Conservation (phyloP, 495 filamentous ascomycete species). For the Penicillium lividum region DNA sequence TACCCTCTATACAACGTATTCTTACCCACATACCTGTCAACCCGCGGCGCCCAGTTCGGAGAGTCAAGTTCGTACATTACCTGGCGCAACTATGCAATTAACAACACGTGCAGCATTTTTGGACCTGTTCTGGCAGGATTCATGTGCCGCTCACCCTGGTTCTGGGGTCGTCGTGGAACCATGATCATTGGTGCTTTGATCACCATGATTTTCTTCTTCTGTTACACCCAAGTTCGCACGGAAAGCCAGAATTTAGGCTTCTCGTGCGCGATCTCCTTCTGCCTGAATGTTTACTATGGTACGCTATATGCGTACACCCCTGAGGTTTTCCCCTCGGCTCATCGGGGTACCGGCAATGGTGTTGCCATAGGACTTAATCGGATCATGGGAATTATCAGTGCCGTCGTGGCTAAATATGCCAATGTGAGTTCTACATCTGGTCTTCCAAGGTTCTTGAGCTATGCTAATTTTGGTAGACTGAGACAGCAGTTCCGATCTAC, state of each 20-base stretch:
- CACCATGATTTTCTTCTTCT: slow-evolving; percentile 69
- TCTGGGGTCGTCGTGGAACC: slow-evolving; percentile 62
- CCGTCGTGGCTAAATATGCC: slow-evolving; percentile 61
- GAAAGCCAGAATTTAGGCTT: slow-evolving; percentile 63
- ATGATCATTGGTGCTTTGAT: slow-evolving; percentile 65
- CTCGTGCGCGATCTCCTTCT: slow-evolving; percentile 66
- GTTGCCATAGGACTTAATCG: slow-evolving; percentile 68
- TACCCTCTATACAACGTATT: slow-evolving; percentile 74
- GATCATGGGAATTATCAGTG: slow-evolving; percentile 71
- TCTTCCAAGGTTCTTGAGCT: not conserved
- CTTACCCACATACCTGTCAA: slow-evolving; percentile 52
- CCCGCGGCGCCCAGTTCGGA: slow-evolving; percentile 48
- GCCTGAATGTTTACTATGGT: slow-evolving; percentile 72
- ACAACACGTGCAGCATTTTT: slow-evolving; percentile 63
- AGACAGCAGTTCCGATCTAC: slow-evolving; percentile 64
- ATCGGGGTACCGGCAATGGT: slow-evolving; percentile 70
- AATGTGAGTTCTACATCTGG: slow-evolving; percentile 33
- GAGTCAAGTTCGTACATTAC: slow-evolving; percentile 50
- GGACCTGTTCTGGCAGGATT: slow-evolving; percentile 65
- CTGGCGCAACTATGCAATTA: slow-evolving; percentile 73
- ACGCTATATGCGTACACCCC: slow-evolving; percentile 65
- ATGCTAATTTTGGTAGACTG: slow-evolving; percentile 34
- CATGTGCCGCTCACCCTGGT: slow-evolving; percentile 57
- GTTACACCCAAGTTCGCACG: slow-evolving; percentile 63
- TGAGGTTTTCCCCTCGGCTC: slow-evolving; percentile 61